A percentile compares a stretch with the other conserved stretches of the same genome.
Evolutionary conservation across 1,284 basidiomycete species (phyloP).

Genomic region (Malassezia sympodialis): DNA sequence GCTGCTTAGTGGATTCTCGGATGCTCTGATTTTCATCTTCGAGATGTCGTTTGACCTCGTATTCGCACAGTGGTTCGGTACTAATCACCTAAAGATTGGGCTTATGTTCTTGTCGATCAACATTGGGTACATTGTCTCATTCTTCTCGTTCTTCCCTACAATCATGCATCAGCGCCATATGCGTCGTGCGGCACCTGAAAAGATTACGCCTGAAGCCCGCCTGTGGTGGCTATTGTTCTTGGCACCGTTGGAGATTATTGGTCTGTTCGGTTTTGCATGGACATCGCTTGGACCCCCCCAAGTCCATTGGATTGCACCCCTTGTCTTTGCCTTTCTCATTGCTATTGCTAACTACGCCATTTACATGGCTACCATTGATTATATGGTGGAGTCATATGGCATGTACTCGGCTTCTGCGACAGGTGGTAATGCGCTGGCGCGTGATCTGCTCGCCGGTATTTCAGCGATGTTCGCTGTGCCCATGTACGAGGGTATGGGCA

Average conservation of each 20-base stretch:
- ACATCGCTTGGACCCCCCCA: slow-evolving; percentile 48
- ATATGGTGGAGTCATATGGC: slow-evolving; percentile 50
- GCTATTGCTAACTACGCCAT: slow-evolving; percentile 49
- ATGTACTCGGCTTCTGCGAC: slow-evolving; percentile 50
- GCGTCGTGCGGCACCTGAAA: slow-evolving; percentile 32
- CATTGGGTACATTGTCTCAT: slow-evolving; percentile 50
- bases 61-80: slow-evolving; percentile 49
- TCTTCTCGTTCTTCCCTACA: slow-evolving; percentile 46
- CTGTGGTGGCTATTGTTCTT: slow-evolving; percentile 49
- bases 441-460: slow-evolving; percentile 50
- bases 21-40: slow-evolving; percentile 50
- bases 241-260: slow-evolving; percentile 49
- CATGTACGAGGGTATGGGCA: slow-evolving; percentile 42
- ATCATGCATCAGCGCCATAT: slow-evolving; percentile 37
- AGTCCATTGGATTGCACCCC: slow-evolving; percentile 50
- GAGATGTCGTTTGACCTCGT: slow-evolving; percentile 49
- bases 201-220: slow-evolving; percentile 46
- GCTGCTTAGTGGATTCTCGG: slow-evolving; percentile 50
- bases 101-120: slow-evolving; percentile 49
- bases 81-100: slow-evolving; percentile 44
- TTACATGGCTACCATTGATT: slow-evolving; percentile 49
- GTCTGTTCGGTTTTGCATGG: slow-evolving; percentile 51
- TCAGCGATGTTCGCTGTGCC: slow-evolving; percentile 50
- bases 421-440: slow-evolving; percentile 42
- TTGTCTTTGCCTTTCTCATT: slow-evolving; percentile 49